phyloP scores from a whole-genome alignment of 306 rosid genomes.

The Amphicarpaea edgeworthii region DNA sequence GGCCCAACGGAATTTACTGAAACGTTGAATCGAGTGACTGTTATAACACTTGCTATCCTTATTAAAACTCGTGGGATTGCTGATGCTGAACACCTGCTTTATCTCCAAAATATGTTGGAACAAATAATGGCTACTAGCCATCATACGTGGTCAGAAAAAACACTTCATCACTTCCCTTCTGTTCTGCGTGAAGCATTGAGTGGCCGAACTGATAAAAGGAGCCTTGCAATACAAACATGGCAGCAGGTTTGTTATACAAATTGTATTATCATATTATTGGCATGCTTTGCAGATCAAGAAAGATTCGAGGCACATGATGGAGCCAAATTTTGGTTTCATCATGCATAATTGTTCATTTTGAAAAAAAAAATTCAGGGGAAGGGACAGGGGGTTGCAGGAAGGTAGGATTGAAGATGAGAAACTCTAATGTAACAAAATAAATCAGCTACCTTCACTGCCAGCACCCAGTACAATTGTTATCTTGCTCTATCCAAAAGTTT shows the following conservation, averaged over 20 bases:
- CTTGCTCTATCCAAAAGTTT: neutral
- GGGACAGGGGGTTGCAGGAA: neutral
- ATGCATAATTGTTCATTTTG: conserved; percentile 7
- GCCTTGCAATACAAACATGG: conserved; percentile 88
- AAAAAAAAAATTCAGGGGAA: neutral
- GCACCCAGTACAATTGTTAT: neutral
- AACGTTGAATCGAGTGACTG: conserved; percentile 84
- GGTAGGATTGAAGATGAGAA: neutral
- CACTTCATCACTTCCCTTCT: conserved; percentile 82
- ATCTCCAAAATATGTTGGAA: conserved; percentile 87
- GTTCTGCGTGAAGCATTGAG: conserved; percentile 82
- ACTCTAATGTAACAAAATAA: neutral
- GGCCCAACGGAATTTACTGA: conserved; percentile 97
- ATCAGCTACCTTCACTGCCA: neutral
- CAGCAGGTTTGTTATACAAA: conserved; percentile 75
- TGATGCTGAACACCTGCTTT: conserved; percentile 93
- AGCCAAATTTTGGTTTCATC: conserved; percentile 17
- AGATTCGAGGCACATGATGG: conserved; percentile 13
- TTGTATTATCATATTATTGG: conserved; percentile 37
- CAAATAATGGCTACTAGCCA: conserved; percentile 85
- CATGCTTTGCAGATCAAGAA: conserved; percentile 34
- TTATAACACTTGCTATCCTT: conserved; percentile 90
- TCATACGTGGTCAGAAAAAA: conserved; percentile 97
- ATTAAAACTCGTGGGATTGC: conserved; percentile 96
- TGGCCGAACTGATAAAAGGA: conserved; percentile 77